phyloP scores from a whole-genome alignment of 441 rosid species.

The Euphorbia corollata region DNA sequence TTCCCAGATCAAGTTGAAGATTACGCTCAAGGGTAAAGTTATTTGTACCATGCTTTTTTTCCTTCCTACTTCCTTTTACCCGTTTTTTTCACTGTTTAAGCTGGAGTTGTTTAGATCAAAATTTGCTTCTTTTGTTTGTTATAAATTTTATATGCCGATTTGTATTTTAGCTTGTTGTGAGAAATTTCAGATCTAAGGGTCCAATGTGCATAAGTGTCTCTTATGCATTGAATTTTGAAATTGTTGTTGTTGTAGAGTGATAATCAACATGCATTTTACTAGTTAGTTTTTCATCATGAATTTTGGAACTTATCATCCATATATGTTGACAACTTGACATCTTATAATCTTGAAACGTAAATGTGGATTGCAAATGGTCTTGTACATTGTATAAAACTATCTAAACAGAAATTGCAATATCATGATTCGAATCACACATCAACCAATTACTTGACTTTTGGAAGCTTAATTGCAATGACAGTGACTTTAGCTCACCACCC shows the following conservation, averaged over 20 bases:
- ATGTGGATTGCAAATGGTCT: neutral
- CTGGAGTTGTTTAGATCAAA: neutral
- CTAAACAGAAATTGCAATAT: neutral
- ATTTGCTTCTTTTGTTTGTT: neutral
- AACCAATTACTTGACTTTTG: neutral
- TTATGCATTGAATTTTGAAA: too few species aligned
- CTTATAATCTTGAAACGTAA: neutral
- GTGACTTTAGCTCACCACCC: constrained; percentile 21
- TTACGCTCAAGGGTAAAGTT: constrained; percentile 7
- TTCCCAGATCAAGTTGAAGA: constrained; percentile 15
- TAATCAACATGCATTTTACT: neutral
- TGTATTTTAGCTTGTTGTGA: neutral
- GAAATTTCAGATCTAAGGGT: neutral
- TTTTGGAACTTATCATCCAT: neutral
- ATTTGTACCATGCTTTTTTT: neutral
- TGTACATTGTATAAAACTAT: neutral
- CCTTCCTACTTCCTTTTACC: neutral
- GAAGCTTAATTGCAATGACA: constrained; percentile 7
- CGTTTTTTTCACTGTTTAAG: neutral
- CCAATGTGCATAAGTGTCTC: neutral
- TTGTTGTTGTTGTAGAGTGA: neutral
- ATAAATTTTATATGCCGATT: neutral
- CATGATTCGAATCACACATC: neutral
- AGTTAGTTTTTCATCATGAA: neutral
- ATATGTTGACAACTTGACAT: neutral